These are phyloP conservation scores for Candida arabinofermentans DNA, from an alignment of 805 yeast genomes.

Conservation along the genomic window DNA sequence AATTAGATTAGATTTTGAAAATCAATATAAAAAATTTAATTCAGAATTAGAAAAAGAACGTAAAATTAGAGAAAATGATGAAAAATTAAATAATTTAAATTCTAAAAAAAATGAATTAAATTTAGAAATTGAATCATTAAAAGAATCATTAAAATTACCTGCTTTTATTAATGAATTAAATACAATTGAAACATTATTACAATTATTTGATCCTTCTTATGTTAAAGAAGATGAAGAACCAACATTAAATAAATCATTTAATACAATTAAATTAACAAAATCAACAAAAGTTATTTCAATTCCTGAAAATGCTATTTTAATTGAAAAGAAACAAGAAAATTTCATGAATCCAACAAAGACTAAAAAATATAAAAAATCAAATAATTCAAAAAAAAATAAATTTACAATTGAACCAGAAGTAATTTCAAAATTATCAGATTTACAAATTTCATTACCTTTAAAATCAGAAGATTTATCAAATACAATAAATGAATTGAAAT, in stretches of 20 bases:
- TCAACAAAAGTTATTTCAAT: slow-evolving; percentile 49
- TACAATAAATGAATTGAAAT: slow-evolving; percentile 64
- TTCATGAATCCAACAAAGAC: slow-evolving; percentile 51
- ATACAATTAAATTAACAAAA: slow-evolving; percentile 11
- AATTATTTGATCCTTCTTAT: slow-evolving; percentile 73
- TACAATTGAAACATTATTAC: slow-evolving; percentile 67
- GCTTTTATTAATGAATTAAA: slow-evolving; percentile 80
- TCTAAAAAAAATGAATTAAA: slow-evolving; percentile 46
- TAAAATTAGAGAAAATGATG: slow-evolving; percentile 64
- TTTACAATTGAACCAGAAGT: slow-evolving; percentile 78
- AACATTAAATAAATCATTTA: slow-evolving; percentile 10
- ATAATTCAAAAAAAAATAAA: slow-evolving; percentile 38
- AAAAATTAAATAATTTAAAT: slow-evolving; percentile 48
- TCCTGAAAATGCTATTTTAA: slow-evolving; percentile 61
- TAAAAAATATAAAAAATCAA: slow-evolving; percentile 45
- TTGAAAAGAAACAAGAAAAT: slow-evolving; percentile 57
- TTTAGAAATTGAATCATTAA: slow-evolving; percentile 63
- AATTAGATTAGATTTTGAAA: slow-evolving; percentile 71
- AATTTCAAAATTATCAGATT: slow-evolving; percentile 69
- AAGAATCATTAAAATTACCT: slow-evolving; percentile 68
- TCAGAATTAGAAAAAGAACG: slow-evolving; percentile 64
- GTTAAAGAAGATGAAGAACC: slow-evolving; percentile 50
- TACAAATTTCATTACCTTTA: slow-evolving; percentile 76
- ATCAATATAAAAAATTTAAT: slow-evolving; percentile 68
- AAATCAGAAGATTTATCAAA: slow-evolving; percentile 64